These are phyloP conservation scores for Trypanosoma cruzi DNA, from an alignment of 208 protist species.

Conservation along the genomic window DNA sequence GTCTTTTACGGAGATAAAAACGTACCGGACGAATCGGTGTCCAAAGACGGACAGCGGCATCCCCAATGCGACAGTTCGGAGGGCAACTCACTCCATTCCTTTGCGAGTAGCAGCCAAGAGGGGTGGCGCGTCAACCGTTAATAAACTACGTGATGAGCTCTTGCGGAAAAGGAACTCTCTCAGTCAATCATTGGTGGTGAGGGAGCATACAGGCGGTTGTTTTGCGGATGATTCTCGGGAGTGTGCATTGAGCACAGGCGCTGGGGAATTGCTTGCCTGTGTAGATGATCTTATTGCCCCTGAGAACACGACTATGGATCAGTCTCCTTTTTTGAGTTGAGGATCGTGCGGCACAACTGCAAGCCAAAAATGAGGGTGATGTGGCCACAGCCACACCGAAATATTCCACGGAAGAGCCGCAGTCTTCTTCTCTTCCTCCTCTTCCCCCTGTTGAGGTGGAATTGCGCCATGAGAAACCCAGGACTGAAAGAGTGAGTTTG, in stretches of 20 bases:
- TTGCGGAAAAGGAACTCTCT: conserved; percentile 19
- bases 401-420: background rate
- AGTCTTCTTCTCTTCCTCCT: no score
- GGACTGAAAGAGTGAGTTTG: conserved; percentile 29
- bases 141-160: conserved; percentile 28
- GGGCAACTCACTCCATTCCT: background rate
- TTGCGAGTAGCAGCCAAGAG: background rate
- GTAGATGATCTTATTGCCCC: conserved; percentile 25
- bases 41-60: background rate
- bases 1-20: conserved; percentile 16
- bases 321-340: background rate
- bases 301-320: background rate
- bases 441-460: background rate
- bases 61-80: background rate
- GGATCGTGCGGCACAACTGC: background rate
- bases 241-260: background rate
- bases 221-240: background rate
- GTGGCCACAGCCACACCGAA: background rate
- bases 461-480: background rate
- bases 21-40: conserved; percentile 26
- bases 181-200: background rate
- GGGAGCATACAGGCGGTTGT: background rate
- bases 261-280: conserved; percentile 6
- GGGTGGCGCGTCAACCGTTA: background rate
- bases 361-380: background rate